These are phyloP conservation scores for Pharnaceum exiguum DNA, from an alignment of 148 eudicot genomes.

Conservation along the genomic window DNA sequence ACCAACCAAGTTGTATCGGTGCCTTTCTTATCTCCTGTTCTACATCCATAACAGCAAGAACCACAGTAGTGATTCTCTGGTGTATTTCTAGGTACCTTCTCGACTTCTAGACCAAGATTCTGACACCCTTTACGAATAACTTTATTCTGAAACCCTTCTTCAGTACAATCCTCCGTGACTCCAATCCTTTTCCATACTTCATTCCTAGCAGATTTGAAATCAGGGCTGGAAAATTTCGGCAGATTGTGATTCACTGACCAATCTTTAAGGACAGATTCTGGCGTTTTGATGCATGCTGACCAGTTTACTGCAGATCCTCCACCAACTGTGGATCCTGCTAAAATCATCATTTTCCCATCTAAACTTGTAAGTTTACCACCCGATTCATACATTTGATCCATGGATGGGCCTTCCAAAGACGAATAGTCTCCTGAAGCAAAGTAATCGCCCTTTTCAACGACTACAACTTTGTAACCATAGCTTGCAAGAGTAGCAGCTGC, in stretches of 20 bases:
- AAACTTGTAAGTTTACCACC: constrained; percentile 51
- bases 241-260: constrained; percentile 56
- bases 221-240: constrained; percentile 38
- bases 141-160: constrained; percentile 75
- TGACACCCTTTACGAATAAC: constrained; percentile 71
- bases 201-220: constrained; percentile 67
- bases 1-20: constrained; percentile 81
- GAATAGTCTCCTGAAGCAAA: constrained; percentile 61
- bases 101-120: constrained; percentile 58
- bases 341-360: constrained; percentile 55
- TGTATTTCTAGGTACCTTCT: constrained; percentile 49
- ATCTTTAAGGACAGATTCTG: constrained; percentile 49
- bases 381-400: constrained; percentile 45
- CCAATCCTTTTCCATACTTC: constrained; percentile 63
- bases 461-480: constrained; percentile 59
- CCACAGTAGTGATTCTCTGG: constrained; percentile 78
- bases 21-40: constrained; percentile 76
- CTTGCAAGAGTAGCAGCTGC: constrained; percentile 71
- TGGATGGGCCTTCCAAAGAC: constrained; percentile 65
- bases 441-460: constrained; percentile 73
- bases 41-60: constrained; percentile 72
- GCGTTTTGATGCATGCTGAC: constrained; percentile 81
- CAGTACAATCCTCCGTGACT: constrained; percentile 43
- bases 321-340: constrained; percentile 81
- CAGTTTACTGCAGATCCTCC: constrained; percentile 91